Percentiles rank a stretch among this genome's conserved stretches.
phyloP scores from a whole-genome alignment of 495 filamentous ascomycete genomes.

The Bathelium albidoporum region DNA sequence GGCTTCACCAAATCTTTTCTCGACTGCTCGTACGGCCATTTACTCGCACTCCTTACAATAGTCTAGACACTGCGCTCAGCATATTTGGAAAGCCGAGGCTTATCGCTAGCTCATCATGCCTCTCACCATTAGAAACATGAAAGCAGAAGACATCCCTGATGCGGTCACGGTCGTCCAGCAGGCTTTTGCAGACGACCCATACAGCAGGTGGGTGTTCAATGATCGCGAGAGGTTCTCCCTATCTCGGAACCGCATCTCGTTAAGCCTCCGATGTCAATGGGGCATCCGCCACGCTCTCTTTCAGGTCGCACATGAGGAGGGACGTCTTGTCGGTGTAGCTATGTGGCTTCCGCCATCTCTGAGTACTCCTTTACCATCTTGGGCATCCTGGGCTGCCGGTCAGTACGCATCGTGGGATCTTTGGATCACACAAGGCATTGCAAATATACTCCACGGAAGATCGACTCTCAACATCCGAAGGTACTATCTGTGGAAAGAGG shows the following conservation, averaged over 20 bases:
- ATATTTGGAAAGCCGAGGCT: background rate
- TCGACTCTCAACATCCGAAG: conserved; percentile 53
- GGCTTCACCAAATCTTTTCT: no score
- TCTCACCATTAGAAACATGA: conserved; percentile 45
- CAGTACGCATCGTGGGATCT: conserved; percentile 37
- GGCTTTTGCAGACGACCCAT: conserved; percentile 57
- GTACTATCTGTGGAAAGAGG: conserved; percentile 55
- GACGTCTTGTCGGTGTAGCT: conserved; percentile 48
- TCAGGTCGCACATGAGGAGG: conserved; percentile 49
- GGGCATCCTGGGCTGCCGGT: conserved; percentile 45
- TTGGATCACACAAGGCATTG: conserved; percentile 48
- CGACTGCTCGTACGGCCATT: no score
- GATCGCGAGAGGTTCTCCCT: conserved; percentile 39
- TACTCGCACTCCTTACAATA: no score
- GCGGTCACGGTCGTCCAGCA: conserved; percentile 48
- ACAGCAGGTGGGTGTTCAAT: conserved; percentile 52
- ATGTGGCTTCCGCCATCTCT: conserved; percentile 52
- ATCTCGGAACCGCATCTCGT: conserved; percentile 50
- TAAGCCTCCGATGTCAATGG: conserved; percentile 51
- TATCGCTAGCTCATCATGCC: conserved; percentile 34
- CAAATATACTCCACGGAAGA: conserved; percentile 54
- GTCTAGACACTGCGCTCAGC: background rate
- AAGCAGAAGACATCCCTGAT: conserved; percentile 48
- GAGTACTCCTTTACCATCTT: conserved; percentile 35
- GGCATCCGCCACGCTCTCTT: conserved; percentile 54